phyloP scores from a whole-genome alignment of 768 basidiomycete species.

The Suillus subluteus region DNA sequence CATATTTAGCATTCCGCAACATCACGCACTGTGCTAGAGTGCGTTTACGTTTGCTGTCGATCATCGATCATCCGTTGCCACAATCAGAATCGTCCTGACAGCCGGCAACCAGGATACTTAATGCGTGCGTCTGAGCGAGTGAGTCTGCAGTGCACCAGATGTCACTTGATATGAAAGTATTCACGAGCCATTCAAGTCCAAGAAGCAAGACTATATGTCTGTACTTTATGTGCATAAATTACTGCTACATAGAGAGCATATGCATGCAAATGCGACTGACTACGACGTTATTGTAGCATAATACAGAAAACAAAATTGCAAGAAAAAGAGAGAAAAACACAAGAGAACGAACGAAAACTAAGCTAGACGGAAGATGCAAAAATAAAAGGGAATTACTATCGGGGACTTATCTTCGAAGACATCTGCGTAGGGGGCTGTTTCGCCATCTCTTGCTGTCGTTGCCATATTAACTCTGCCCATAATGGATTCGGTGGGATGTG shows the following conservation, averaged over 20 bases:
- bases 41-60: slow-evolving; percentile 45
- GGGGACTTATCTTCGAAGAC: neutral
- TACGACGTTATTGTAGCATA: slow-evolving; percentile 6
- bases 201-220: slow-evolving; percentile 1
- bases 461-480: slow-evolving; percentile 92
- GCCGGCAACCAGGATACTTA: slow-evolving; percentile 61
- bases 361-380: neutral
- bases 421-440: slow-evolving; percentile 18
- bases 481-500: slow-evolving; percentile 90
- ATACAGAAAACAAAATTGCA: slow-evolving; percentile 4
- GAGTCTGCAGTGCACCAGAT: neutral
- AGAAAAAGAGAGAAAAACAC: neutral
- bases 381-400: slow-evolving; percentile 7
- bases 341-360: neutral
- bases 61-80: slow-evolving; percentile 61
- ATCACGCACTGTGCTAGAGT: slow-evolving; percentile 39
- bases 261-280: slow-evolving; percentile 7
- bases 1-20: slow-evolving; percentile 33
- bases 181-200: neutral
- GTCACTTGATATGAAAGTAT: neutral
- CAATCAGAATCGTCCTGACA: slow-evolving; percentile 54
- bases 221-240: slow-evolving; percentile 7
- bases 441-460: slow-evolving; percentile 61
- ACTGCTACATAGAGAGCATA: slow-evolving; percentile 8
- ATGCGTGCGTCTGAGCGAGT: slow-evolving; percentile 46